Evolutionary conservation across 225 moss, liverwort and hornwort genomes (phyloP), one percentile per base, ranked within the genome.

Genomic region (Antitrichia curtipendula): DNA sequence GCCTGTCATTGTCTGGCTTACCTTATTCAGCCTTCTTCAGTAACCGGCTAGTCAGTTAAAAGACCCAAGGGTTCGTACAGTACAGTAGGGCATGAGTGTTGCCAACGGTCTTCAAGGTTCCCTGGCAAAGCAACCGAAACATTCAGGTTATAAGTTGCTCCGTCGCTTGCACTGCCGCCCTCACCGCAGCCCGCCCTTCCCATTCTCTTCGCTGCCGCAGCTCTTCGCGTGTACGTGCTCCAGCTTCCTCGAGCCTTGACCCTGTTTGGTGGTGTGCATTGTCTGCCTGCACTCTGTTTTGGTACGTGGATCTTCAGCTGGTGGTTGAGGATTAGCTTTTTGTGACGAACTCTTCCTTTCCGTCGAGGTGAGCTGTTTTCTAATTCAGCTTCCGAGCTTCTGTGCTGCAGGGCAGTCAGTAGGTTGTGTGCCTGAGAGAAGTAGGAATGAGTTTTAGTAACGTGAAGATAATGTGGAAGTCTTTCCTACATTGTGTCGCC

Each of bases 131-230:
- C 80, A 80, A 80, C 60, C 80, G 80, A 80, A 61, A 80, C 80
- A 80, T 80, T 80, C 61, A 60, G 20, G 9, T 61, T 80, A 78
- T 78, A 78, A 78, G 31, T 18, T 43, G 12, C 80, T 61, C 60
- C 32, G 14, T 22, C 45, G 31, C 60, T 0, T 1, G 15, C 0
- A 0, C 0, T 0, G 15, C 1, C 9, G 4, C 9, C 1, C 20
- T 3, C 80, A 45, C 6, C 4, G 2, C 45, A 2, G 0, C 41
- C 43, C 1, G 21, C 19, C 19, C 58, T 57, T 40, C 40, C 19
- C 57, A 2, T 1, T 7, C 1, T 7, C 45, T 43, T 9, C 20
- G 43, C 60, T 10, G 13, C 80, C 14, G 9, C 14, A 6, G 80
- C 22, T 45, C 31, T 9, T 9, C 43, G 9, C 9, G 2, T 45